phyloP scores from a whole-genome alignment of 805 yeast genomes.

The Metschnikowia hibisci region DNA sequence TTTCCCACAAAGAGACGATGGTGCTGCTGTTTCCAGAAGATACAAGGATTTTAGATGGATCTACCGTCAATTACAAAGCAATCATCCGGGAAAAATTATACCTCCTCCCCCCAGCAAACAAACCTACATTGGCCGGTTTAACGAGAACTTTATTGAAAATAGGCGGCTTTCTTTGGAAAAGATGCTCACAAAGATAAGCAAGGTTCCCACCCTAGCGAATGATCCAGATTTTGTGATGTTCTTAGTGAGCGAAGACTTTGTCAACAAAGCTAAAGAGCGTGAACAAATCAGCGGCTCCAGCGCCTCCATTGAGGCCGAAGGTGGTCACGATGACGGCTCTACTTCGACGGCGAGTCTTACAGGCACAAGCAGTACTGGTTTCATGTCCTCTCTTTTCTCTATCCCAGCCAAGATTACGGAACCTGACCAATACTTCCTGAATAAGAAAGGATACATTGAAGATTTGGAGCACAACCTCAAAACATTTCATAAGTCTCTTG shows the following conservation, averaged over 20 bases:
- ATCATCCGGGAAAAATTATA: slow-evolving; percentile 84
- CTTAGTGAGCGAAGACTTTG: slow-evolving; percentile 68
- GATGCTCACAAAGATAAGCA: slow-evolving; percentile 75
- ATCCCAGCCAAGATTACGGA: slow-evolving; percentile 67
- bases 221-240: slow-evolving; percentile 80
- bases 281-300: slow-evolving; percentile 57
- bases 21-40: slow-evolving; percentile 62
- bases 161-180: slow-evolving; percentile 79
- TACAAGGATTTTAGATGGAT: slow-evolving; percentile 94
- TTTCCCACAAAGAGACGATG: slow-evolving; percentile 12
- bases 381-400: slow-evolving; percentile 70
- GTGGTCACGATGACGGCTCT: slow-evolving; percentile 33
- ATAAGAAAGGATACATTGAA: slow-evolving; percentile 65
- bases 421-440: slow-evolving; percentile 72
- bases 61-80: slow-evolving; percentile 78
- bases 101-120: slow-evolving; percentile 95
- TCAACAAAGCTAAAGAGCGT: slow-evolving; percentile 63
- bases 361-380: slow-evolving; percentile 44
- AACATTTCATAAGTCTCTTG: slow-evolving; percentile 66
- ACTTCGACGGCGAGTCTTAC: slow-evolving; percentile 16
- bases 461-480: slow-evolving; percentile 69
- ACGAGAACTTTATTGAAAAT: slow-evolving; percentile 82
- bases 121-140: slow-evolving; percentile 88
- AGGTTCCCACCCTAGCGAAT: slow-evolving; percentile 50
- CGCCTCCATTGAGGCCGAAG: slow-evolving; percentile 39